Base-by-base conservation (phyloP, 2,329 filamentous ascomycete species). In the Pseudonectria foliicola region DNA sequence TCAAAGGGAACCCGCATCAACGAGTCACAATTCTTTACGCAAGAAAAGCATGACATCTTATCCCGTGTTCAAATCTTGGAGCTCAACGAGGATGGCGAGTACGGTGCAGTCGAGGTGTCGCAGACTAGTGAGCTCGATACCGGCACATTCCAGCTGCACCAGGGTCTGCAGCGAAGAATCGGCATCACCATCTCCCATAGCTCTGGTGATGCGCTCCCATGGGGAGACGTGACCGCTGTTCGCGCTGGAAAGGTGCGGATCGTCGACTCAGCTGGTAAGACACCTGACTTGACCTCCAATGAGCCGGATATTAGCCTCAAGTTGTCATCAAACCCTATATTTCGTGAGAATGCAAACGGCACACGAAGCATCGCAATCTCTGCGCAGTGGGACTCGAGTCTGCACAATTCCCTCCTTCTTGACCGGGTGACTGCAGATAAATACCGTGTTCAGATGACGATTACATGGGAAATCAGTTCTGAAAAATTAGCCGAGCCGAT, bases 351-450 rank as follows among this genome's bases (percentile, higher is more conserved):
- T 54, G 78, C 85, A 15, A 93, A 96, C 56, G 92, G 92, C 25
- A 95, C 89, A 1, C 82, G 81, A 25, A 88, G 83, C 56, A 80
- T 95, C 25, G 89, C 82, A 2, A 71, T 96, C 28, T 74, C 83
- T n/a, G 88, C 85, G 1, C 89, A 96, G 54, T 98, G 92, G 92
- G 92, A 98, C 56, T 95, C 90, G 0, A 94, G 88, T 52, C 71
- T 92, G 46, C 92, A 98, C 60, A 81, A 80, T 44, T 95, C 92
- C 6, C 68, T 94, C n/a, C 71, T 96, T 11, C 76, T 98, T n/a
- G 89, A 98, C 60, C 80, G 90, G 16, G 82, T 86, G 2, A 96
- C 92, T 2, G 77, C 85, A n/a, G 89, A 95, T 40, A 92, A 88
- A 56, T 89, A 92, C 59, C 82, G 84, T 28, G 85, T 98, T 13